Evolutionary conservation across 495 filamentous ascomycete genomes (phyloP).

Genomic region (Cryomyces minteri): DNA sequence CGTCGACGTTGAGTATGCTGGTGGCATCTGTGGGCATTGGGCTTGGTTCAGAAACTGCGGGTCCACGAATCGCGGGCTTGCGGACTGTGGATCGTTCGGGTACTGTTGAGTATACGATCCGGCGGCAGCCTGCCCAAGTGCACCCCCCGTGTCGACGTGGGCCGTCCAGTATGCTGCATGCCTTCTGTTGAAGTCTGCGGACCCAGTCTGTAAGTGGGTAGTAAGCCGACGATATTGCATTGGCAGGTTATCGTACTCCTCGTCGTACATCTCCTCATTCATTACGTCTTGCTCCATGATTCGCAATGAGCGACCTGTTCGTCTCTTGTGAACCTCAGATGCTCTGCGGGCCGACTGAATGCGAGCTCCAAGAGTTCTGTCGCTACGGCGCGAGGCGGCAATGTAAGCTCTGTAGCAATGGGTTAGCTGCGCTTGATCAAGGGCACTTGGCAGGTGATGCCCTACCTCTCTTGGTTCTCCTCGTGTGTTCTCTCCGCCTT

Average conservation of each 20-base stretch:
- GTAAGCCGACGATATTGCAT: slow-evolving; percentile 33
- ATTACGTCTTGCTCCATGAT: slow-evolving; percentile 78
- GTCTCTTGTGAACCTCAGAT: slow-evolving; percentile 75
- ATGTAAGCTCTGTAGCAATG: slow-evolving; percentile 56
- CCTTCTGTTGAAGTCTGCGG: slow-evolving; percentile 35
- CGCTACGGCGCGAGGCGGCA: slow-evolving; percentile 78
- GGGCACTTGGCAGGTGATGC: neutral
- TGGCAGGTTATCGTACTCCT: slow-evolving; percentile 57
- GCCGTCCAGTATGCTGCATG: slow-evolving; percentile 39
- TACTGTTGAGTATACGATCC: slow-evolving; percentile 27
- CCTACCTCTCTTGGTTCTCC: slow-evolving; percentile 79
- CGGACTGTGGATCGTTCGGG: slow-evolving; percentile 23
- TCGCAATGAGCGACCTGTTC: slow-evolving; percentile 68
- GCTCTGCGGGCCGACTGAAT: slow-evolving; percentile 76
- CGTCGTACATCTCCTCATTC: slow-evolving; percentile 95
- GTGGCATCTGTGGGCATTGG: slow-evolving; percentile 6
- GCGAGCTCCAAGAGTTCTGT: slow-evolving; percentile 76
- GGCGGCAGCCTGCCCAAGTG: slow-evolving; percentile 15
- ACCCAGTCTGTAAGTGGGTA: slow-evolving; percentile 34
- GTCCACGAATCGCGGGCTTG: too few relatives aligned
- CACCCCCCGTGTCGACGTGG: slow-evolving; percentile 36
- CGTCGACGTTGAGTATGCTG: slow-evolving; percentile 6
- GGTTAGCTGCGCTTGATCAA: neutral
- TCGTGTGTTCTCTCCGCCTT: slow-evolving; percentile 61
- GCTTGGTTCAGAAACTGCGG: neutral